These are phyloP conservation scores for Geosmithia flava DNA, from an alignment of 2,329 filamentous ascomycete species.

Conservation along the genomic window DNA sequence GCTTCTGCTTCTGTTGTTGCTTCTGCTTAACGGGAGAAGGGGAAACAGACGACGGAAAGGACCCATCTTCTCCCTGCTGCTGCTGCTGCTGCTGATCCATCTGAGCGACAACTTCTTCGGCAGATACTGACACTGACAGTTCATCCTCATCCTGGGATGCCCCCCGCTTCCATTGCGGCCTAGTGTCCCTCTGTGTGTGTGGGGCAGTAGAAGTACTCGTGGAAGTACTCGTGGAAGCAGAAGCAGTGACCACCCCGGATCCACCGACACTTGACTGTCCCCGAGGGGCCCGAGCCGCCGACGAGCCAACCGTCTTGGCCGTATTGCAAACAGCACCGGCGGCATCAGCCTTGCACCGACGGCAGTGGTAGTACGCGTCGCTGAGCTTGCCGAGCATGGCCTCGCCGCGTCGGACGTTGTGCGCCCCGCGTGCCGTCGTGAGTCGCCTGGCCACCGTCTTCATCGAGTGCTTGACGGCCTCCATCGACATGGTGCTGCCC, in stretches of 20 bases:
- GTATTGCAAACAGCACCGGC: neutral
- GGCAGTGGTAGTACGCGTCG: neutral
- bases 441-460: constrained; percentile 16
- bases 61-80: neutral
- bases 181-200: neutral
- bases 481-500: neutral
- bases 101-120: too few relatives aligned
- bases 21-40: too few relatives aligned
- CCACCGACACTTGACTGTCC: neutral
- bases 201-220: too few relatives aligned
- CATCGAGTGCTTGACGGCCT: constrained; percentile 13
- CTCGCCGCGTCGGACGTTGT: neutral
- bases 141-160: neutral
- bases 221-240: neutral
- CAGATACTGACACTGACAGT: neutral
- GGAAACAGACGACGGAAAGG: too few relatives aligned
- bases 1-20: neutral
- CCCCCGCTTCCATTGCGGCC: neutral
- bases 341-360: neutral
- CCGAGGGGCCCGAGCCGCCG: too few relatives aligned
- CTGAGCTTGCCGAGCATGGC: neutral
- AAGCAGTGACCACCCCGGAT: neutral
- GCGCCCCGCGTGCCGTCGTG: constrained; percentile 4
- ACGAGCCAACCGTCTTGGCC: neutral
- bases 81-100: neutral